Base-by-base conservation (phyloP, 2,329 filamentous ascomycete genomes). In the Aspergillus uvarum region DNA sequence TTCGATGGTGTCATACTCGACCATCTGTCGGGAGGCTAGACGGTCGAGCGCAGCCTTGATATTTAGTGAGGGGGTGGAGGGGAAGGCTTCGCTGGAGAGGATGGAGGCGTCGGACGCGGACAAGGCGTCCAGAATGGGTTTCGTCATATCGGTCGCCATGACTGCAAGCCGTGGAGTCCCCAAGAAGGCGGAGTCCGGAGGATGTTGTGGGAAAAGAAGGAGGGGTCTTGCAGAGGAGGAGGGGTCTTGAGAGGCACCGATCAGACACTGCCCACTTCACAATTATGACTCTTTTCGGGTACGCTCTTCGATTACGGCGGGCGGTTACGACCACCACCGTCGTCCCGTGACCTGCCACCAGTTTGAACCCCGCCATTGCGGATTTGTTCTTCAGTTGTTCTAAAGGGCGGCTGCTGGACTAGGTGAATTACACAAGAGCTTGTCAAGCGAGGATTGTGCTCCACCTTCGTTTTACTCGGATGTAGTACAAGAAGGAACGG, bases 21-120 rank as follows among this genome's bases (percentile, higher is more conserved):
- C 82, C 92, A 97, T 97, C 54, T 87, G 88, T 68, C 94, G 86
- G 60, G 91, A 95, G 31, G 83, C 84, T 56, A 99, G 85, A 67
- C 92, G 87, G 79, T 98, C 95, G 65, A 98, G 83, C 31, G 92
- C 91, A 64, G 90, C 89, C 81, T 97, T 98, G 72, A 97, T 80
- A 61, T 86, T 84, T 62, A 84, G 81, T 70, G 88, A 89, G 70
- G 86, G 81, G 69, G 82, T 78, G 67, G 83, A 75, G 67, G 90
- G 87, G 80, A 93, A 93, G 71, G 83, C 83, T 70, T 91, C 85
- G 70, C 81, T 81, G 56, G 90, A 91, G 68, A 88, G 79, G 66
- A 93, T 79, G 50, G 88, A 83, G 51, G 72, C 72, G 67, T 87
- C 85, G 63, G 85, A 78, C 69, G 84, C 80, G 74, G 83, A 83